Evolutionary conservation across 495 filamentous ascomycete genomes (phyloP).

Genomic region (Aspergillus campestris): DNA sequence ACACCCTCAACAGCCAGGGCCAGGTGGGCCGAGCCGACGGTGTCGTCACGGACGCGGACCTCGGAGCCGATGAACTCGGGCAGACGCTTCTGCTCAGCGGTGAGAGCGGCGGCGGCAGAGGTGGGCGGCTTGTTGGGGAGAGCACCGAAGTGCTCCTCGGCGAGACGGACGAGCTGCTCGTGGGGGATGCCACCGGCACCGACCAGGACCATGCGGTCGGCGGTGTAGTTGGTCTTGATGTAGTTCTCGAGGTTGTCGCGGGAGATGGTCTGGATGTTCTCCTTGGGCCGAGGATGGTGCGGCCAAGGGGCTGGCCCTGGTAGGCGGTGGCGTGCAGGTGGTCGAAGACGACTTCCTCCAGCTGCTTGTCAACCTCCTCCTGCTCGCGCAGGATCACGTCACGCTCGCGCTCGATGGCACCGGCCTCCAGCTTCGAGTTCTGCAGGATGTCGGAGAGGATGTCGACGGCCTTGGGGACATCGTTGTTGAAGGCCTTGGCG

Average conservation of each 20-base stretch:
- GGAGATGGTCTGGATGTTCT: conserved; percentile 96
- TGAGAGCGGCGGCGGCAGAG: conserved; percentile 52
- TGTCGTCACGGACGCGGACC: conserved; percentile 90
- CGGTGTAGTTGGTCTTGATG: conserved; percentile 98
- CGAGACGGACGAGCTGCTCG: conserved; percentile 84
- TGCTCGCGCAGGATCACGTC: conserved; percentile 98
- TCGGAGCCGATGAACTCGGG: conserved; percentile 96
- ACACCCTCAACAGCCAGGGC: conserved; percentile 99
- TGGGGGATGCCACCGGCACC: conserved; percentile 93
- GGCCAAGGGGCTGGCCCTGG: conserved; percentile 90
- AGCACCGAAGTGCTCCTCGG: conserved; percentile 86
- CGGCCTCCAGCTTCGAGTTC: conserved; percentile 91
- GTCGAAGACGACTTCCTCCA: conserved; percentile 99
- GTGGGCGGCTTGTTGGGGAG: conserved; percentile 66
- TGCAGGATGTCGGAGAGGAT: conserved; percentile 99
- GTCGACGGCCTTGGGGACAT: conserved; percentile 90
- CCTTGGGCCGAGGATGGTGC: conserved; percentile 93
- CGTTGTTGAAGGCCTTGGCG: conserved; percentile 96
- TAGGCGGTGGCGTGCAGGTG: conserved; percentile 97
- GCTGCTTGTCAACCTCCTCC: conserved; percentile 99
- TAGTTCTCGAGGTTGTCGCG: conserved; percentile 84
- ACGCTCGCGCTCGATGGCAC: conserved; percentile 91
- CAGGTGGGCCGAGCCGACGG: conserved; percentile 90
- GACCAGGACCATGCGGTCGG: conserved; percentile 98
- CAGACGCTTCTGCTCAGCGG: conserved; percentile 67